These are phyloP conservation scores for Teratosphaeria destructans DNA, from an alignment of 2,329 filamentous ascomycete species.

Conservation along the genomic window DNA sequence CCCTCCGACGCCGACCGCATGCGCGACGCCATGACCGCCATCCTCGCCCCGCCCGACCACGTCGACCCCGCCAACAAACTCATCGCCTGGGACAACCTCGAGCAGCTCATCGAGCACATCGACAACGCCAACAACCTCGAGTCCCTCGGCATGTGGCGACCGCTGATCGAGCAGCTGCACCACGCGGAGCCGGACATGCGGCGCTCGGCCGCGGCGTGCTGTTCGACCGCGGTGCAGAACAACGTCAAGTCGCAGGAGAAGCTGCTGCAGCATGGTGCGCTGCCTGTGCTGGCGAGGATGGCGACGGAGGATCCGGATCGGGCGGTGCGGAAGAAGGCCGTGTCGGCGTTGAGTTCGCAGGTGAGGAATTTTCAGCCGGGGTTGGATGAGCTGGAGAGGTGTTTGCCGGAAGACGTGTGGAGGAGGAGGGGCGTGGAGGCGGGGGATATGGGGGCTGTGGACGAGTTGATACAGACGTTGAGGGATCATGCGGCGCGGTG, in stretches of 20 bases:
- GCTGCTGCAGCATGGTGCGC: conserved; percentile 50
- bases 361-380: conserved; percentile 81
- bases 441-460: conserved; percentile 75
- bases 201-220: conserved; percentile 84
- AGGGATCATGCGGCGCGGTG: conserved; percentile 17
- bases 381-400: conserved; percentile 55
- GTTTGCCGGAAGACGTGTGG: conserved; percentile 52
- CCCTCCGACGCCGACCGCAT: conserved; percentile 88
- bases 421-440: conserved; percentile 57
- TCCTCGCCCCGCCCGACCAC: conserved; percentile 46
- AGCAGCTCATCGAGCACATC: conserved; percentile 80
- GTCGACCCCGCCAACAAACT: conserved; percentile 65
- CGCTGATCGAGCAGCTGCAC: conserved; percentile 60
- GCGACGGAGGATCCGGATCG: conserved; percentile 49
- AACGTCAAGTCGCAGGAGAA: conserved; percentile 77
- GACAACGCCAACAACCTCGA: conserved; percentile 96
- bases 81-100: conserved; percentile 86
- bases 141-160: conserved; percentile 68
- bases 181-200: conserved; percentile 62
- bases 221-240: conserved; percentile 93
- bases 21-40: conserved; percentile 69
- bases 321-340: conserved; percentile 70
- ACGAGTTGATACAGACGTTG: conserved; percentile 34
- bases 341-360: conserved; percentile 78
- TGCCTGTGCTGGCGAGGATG: conserved; percentile 59